These are phyloP conservation scores for Polygonum aviculare DNA, from an alignment of 148 eudicot species.

Conservation along the genomic window DNA sequence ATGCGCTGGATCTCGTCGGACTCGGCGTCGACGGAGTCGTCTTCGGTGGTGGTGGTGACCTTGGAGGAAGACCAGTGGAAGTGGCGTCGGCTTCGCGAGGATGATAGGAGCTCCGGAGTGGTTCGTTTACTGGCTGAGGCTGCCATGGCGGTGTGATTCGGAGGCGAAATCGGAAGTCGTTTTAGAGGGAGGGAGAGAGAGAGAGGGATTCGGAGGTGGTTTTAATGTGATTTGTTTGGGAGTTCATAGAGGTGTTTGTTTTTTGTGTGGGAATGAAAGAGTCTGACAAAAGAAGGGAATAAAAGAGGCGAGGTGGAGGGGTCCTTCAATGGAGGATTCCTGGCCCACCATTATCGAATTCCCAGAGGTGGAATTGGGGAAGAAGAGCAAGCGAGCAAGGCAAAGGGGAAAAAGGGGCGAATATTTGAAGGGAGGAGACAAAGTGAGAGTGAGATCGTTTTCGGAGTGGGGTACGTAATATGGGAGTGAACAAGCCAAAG, in stretches of 20 bases:
- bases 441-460: conserved; percentile 2
- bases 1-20: not conserved
- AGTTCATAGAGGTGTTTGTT: not conserved
- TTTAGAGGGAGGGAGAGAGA: not conserved
- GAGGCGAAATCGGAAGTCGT: not conserved
- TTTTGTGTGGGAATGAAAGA: not conserved
- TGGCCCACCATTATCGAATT: conserved; percentile 2
- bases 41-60: conserved; percentile 13
- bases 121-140: not conserved
- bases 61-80: conserved; percentile 12
- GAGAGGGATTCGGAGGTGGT: not conserved
- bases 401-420: not conserved
- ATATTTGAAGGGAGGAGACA: not conserved
- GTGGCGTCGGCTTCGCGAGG: conserved; percentile 4
- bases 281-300: conserved; percentile 11
- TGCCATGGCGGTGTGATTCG: conserved; percentile 4
- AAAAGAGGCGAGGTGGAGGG: conserved; percentile 6
- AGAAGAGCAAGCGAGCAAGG: not conserved
- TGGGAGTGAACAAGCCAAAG: not conserved
- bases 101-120: not conserved
- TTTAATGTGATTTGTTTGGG: conserved; percentile 6
- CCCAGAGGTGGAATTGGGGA: not conserved
- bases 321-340: not conserved
- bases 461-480: not conserved
- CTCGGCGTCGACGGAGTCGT: not conserved